Conservation (phyloP, 306 rosid species). For the Spatholobus suberectus region DNA sequence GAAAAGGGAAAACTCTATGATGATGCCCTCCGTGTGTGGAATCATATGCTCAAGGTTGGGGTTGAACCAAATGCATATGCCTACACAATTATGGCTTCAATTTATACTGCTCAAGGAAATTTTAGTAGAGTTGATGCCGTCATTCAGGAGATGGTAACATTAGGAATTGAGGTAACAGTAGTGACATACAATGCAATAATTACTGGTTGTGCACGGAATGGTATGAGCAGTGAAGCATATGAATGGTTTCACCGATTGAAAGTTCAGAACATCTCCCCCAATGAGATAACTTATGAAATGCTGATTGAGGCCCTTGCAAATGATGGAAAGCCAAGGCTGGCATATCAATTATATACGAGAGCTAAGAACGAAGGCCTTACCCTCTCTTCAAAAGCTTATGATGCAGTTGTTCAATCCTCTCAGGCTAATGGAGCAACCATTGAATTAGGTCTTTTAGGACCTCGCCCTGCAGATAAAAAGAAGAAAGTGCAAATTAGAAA, state of each 20-base stretch:
- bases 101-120: conserved; percentile 84
- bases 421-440: conserved; percentile 57
- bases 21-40: conserved; percentile 86
- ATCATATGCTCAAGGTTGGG: conserved; percentile 89
- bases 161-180: conserved; percentile 73
- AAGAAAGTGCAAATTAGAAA: conserved; percentile 48
- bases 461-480: conserved; percentile 67
- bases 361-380: conserved; percentile 71
- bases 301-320: conserved; percentile 87
- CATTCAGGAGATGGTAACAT: conserved; percentile 68
- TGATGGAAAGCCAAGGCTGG: conserved; percentile 88
- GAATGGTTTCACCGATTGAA: conserved; percentile 95
- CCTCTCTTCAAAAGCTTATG: conserved; percentile 79
- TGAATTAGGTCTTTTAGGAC: conserved; percentile 64
- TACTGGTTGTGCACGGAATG: conserved; percentile 72
- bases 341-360: conserved; percentile 74
- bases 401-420: conserved; percentile 66
- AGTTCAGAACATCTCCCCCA: conserved; percentile 71
- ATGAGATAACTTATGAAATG: conserved; percentile 80
- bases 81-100: conserved; percentile 90
- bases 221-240: conserved; percentile 73
- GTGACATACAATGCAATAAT: conserved; percentile 92
- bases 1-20: conserved; percentile 92
- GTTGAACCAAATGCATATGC: conserved; percentile 77
- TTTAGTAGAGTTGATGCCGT: conserved; percentile 75